Evolutionary conservation across 768 basidiomycete species (phyloP), one percentile per base, ranked within the genome.

Genomic region (Phaeotremella skinneri): DNA sequence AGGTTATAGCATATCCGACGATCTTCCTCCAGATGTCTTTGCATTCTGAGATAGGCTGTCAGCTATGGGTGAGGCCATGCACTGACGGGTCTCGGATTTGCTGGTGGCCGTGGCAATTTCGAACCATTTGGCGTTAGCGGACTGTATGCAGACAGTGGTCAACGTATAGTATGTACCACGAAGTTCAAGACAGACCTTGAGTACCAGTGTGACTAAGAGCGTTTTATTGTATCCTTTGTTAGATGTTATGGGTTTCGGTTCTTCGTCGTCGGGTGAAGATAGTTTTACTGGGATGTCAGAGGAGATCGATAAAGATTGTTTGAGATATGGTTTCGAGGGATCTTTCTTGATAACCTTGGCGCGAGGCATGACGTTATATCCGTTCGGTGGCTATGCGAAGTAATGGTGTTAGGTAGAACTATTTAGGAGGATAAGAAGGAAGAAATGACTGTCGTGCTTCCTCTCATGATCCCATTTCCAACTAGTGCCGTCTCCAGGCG

Each of bases 1-100:
- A 23, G 13, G 53, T 20, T 1, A 71, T 34, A 21, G 60, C 54
- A 2, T 59, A 55, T 9, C 52, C 47, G 32, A 71, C 52, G 6
- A 54, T 62, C 58, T 71, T 68, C 3, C 69, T 57, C 66, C 67
- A 71, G 6, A 60, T 49, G 52, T 71, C 69, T 48, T 59, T 58
- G 49, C 63, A 66, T 57, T 69, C 67, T 69, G 47, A 5, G 29
- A 21, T 49, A 39, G 25, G 17, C 6, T 20, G 42, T 2, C 41
- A 29, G 23, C 3, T 29, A 39, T 2, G 16, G 43, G 26, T 3
- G 6, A 14, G 39, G 26, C 13, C 13, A 23, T 31, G 14, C 39
- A 64, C 68, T 57, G 49, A 67, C 69, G 66, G n/a, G 59, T 49
- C 23, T 54, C 20, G 7, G 61, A 63, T 43, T 64, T 66, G 31